Base-by-base conservation (phyloP, 2,329 filamentous ascomycete genomes). In the Trichophyton verrucosum region DNA sequence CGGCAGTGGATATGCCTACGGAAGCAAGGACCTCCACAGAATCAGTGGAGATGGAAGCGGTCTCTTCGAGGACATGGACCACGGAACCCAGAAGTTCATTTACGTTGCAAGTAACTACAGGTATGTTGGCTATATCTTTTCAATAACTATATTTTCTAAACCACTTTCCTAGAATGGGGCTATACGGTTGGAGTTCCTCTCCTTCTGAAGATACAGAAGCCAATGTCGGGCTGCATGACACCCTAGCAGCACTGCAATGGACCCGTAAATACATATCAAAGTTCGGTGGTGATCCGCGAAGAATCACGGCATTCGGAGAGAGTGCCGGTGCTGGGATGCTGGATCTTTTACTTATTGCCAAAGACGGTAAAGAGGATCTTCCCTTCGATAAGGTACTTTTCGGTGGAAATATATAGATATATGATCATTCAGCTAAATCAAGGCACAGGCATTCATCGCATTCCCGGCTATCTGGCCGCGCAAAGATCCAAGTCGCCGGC, bases 201-300 rank as follows among this genome's bases (percentile, higher is more conserved):
- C 44, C 49, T 30, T 56, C 49, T 1, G 49, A 61, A n/a, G 58
- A 60, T 20, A 60, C 20, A 36, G 58, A 60, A 3, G 58, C 58
- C 1, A 92, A 91, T 68, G 71, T 89, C 13, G 81, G 75, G 1
- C 70, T 82, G 0, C 72, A 77, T 59, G 81, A 84, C 62, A 82
- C 84, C 66, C 74, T 79, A 11, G 71, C 82, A 17, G 81, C 80
- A 24, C 70, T 86, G 6, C 73, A 83, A 65, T 86, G 82, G 82
- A 75, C 84, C 2, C 76, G 80, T 60, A 67, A 77, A 46, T 72
- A 82, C 62, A 82, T 83, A 60, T 71, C 78, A 64, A 68, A 76
- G 9, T 85, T 84, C 64, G 81, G 82, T 8, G 82, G 82, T 11
- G 77, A 83, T 66, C 70, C 75, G 2, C 68, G 73, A 2, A 72